Evolutionary conservation across 192 early-diverging fungal genomes (phyloP).

Genomic region (Linnemannia hyalina): DNA sequence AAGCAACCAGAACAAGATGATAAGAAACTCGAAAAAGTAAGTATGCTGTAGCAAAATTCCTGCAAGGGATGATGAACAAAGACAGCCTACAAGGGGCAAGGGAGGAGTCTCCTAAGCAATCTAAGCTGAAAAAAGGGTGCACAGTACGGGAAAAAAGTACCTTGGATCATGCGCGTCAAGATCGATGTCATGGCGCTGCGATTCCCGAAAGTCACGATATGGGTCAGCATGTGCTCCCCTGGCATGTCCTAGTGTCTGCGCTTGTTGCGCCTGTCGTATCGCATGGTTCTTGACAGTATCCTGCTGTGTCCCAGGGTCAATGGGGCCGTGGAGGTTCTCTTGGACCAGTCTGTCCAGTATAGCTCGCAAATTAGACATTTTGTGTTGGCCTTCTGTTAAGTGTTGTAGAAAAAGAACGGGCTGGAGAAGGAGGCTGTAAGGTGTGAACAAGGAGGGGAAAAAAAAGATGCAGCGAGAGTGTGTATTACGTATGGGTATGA

Average conservation of each 20-base stretch:
- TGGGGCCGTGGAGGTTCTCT: slow-evolving; percentile 76
- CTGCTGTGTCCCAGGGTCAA: slow-evolving; percentile 44
- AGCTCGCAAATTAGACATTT: slow-evolving; percentile 59
- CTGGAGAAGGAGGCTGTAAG: neutral
- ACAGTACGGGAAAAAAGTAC: slow-evolving; percentile 22
- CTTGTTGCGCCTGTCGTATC: slow-evolving; percentile 13
- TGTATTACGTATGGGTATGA: neutral
- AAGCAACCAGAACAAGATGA: neutral
- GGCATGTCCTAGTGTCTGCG: neutral
- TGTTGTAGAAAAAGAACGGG: neutral
- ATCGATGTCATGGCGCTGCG: slow-evolving; percentile 55
- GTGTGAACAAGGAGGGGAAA: no score
- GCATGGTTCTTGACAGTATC: slow-evolving; percentile 39
- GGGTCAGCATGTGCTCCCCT: neutral
- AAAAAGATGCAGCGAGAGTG: neutral
- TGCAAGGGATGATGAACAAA: neutral
- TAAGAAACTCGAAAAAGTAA: neutral
- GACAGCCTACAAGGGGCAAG: no score
- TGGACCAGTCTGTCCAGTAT: slow-evolving; percentile 67
- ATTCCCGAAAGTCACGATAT: neutral
- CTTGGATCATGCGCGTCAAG: slow-evolving; percentile 71
- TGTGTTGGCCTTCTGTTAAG: neutral
- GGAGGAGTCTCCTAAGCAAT: neutral
- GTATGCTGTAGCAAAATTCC: neutral
- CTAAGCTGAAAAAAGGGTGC: neutral